Evolutionary conservation across 2,329 filamentous ascomycete species (phyloP).

Genomic region (Apiospora pterosperma): DNA sequence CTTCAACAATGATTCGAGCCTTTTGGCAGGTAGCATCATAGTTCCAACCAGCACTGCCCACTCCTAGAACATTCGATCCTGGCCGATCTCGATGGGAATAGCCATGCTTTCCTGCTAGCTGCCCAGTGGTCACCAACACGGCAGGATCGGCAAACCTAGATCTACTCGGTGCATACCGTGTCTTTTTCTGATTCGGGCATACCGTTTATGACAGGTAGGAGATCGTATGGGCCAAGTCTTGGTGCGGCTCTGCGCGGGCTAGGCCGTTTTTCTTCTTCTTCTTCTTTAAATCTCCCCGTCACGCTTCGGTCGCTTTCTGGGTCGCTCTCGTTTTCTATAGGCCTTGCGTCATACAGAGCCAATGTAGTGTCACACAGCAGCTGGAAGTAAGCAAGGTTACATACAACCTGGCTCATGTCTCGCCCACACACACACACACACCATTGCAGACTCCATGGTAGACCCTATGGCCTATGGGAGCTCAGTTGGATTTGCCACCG

Average conservation of each 20-base stretch:
- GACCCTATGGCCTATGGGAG: neutral
- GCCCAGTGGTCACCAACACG: neutral
- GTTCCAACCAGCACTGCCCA: neutral
- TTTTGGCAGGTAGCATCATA: neutral
- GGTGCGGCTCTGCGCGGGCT: neutral
- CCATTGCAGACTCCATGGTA: neutral
- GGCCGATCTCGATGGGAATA: neutral
- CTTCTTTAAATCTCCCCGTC: too few relatives aligned
- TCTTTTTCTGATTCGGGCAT: neutral
- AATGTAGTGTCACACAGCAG: neutral
- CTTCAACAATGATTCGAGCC: neutral
- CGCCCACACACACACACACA: too few relatives aligned
- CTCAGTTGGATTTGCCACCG: neutral
- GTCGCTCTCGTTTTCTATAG: neutral
- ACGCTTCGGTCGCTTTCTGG: neutral
- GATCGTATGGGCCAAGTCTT: neutral
- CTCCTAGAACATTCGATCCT: neutral
- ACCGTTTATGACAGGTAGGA: neutral
- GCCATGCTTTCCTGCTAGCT: neutral
- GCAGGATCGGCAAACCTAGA: neutral
- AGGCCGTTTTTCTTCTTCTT: neutral
- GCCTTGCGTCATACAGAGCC: neutral
- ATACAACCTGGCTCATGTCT: neutral
- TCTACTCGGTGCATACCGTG: neutral
- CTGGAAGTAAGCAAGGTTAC: neutral